These are phyloP conservation scores for Mollisia scopiformis DNA, from an alignment of 2,329 filamentous ascomycete genomes.

Conservation along the genomic window DNA sequence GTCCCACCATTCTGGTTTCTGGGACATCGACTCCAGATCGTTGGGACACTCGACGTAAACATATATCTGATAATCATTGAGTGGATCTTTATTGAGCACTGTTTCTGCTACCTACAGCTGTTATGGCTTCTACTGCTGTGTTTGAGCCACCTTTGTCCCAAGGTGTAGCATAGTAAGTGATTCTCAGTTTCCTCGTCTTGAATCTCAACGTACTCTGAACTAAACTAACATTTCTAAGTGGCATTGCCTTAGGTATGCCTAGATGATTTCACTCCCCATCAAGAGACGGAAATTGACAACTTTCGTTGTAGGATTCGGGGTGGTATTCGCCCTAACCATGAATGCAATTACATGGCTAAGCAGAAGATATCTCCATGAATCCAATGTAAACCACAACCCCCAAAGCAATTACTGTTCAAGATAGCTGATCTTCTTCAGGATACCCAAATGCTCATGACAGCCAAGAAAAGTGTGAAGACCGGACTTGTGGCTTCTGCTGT, in stretches of 20 bases:
- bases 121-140: background rate
- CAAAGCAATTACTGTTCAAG: background rate
- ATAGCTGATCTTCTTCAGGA: background rate
- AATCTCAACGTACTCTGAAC: background rate
- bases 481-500: constrained; percentile 1
- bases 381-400: background rate
- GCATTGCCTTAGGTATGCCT: background rate
- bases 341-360: constrained; percentile 1
- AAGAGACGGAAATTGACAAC: background rate
- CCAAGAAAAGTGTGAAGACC: constrained; percentile 1
- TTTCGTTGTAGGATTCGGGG: background rate
- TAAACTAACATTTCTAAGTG: background rate
- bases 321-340: constrained; percentile 1
- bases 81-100: too few species aligned
- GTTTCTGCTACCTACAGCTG: background rate
- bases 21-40: background rate
- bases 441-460: constrained; percentile 2
- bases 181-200: background rate
- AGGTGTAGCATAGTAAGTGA: constrained; percentile 1
- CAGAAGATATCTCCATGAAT: constrained; percentile 1
- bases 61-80: too few species aligned
- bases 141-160: background rate
- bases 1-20: background rate
- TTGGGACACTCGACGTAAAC: too few species aligned
- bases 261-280: background rate